Base-by-base conservation (phyloP, 768 basidiomycete genomes). In the Auriscalpium microsporum region DNA sequence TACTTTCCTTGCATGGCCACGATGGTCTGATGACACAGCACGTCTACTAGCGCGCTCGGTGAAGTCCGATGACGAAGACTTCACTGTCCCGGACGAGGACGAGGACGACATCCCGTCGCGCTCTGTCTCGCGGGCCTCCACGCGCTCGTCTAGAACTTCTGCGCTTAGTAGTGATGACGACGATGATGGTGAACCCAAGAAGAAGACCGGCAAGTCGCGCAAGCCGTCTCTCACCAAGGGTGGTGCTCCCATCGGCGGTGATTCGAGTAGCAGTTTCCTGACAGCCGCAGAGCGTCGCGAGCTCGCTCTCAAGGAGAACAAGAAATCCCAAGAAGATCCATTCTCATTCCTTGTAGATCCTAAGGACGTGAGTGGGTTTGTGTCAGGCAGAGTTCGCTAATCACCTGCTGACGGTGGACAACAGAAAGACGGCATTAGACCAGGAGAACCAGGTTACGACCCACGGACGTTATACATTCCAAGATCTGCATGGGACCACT, bases 401-500 rank as follows among this genome's bases (percentile, higher is more conserved):
- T 21, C 54, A 2, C 16, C 45, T 17, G 52, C 33, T 45, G 14
- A 59, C 8, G 4, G 45, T 44, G 17, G 16, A 45, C 28, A 52
- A 16, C 60, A 93, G 90, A 93, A 87, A 77, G 91, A 96, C 62
- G 81, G 84, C 1, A 75, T 81, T 50, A 74, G 78, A 54, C 90
- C 90, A 23, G 82, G 80, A n/a, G 81, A 95, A 58, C 82, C 87
- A 0, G 82, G 86, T 13, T 98, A 97, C 63, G 95, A 99, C 64
- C 90, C 90, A 7, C 76, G 94, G 49, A 96, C 96, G 0, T 69
- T 98, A 35, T 81, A 78, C 65, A 80, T 99, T 52, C 94, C 94
- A 0, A 69, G 77, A 33, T 78, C 73, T 45, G 82, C 84, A 0
- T 95, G 94, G 92, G 73, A 75, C 28, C 73, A 75, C 0, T 95